Evolutionary conservation across 2,329 filamentous ascomycete species (phyloP).

Genomic region (Aspergillus bombycis): DNA sequence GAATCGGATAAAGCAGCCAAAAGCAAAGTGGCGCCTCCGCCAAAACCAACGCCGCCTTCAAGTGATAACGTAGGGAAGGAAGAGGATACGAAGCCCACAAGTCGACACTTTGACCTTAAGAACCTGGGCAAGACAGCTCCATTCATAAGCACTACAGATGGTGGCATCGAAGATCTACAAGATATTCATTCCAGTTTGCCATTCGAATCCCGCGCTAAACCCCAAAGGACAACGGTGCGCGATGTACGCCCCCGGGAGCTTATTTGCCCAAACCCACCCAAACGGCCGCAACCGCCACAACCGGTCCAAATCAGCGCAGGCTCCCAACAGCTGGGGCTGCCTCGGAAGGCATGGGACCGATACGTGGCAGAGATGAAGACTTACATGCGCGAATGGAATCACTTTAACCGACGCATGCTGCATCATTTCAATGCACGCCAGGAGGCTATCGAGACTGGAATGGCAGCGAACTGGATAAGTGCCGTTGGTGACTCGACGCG

Average conservation of each 20-base stretch:
- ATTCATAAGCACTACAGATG: constrained; percentile 49
- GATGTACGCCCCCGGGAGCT: constrained; percentile 43
- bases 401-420: constrained; percentile 59
- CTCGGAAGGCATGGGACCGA: constrained; percentile 51
- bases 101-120: constrained; percentile 49
- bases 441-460: constrained; percentile 49
- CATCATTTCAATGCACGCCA: constrained; percentile 59
- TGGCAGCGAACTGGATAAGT: constrained; percentile 54
- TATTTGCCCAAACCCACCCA: constrained; percentile 56
- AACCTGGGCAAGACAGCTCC: constrained; percentile 55
- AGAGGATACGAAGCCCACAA: constrained; percentile 13
- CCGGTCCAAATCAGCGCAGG: constrained; percentile 24
- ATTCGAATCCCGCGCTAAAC: constrained; percentile 58
- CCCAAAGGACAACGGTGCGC: constrained; percentile 45
- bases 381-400: constrained; percentile 61
- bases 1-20: constrained; percentile 14
- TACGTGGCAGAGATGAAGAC: constrained; percentile 57
- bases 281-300: constrained; percentile 47
- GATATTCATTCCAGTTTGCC: constrained; percentile 60
- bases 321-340: constrained; percentile 43
- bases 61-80: constrained; percentile 12
- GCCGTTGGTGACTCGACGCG: constrained; percentile 52
- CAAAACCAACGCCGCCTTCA: constrained; percentile 14
- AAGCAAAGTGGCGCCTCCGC: constrained; percentile 17
- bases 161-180: constrained; percentile 56